Evolutionary conservation across 495 filamentous ascomycete species (phyloP), one percentile per base, ranked within the genome.

Genomic region (Evernia prunastri): DNA sequence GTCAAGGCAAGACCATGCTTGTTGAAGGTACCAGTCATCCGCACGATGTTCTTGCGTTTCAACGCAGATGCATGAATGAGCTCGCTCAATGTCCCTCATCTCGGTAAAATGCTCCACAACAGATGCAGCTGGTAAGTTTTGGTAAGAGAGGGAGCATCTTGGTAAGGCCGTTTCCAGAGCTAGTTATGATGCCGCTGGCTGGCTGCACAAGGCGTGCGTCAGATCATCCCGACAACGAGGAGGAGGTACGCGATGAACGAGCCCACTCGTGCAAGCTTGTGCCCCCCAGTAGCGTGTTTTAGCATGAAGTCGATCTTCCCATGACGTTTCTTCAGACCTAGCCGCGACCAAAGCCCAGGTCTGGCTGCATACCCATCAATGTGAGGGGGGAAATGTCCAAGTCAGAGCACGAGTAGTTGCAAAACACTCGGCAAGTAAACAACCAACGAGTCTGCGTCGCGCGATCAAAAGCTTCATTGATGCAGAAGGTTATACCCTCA

Each of bases 341-440:
- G 49, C 49, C 49, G 31, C 49, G 12, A 53, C 25, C 27, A 53
- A 25, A 53, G 15, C 27, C 31, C 49, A n/a, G 49, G 49, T 4
- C 18, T 53, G 27, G 25, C 49, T 53, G 49, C 49, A 53, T 53
- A 31, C 31, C 49, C 49, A 53, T 53, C 49, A 18, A 53, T 31
- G 27, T 53, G 25, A 18, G 17, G 12, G 49, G 12, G 31, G 25
- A 53, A 31, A 31, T 31, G 6, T 17, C 49, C 49, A 53, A 31
- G 11, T 31, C 1, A 31, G 49, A 29, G 25, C 49, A 53, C 25
- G 13, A 53, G 49, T 53, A 53, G 27, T 53, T 53, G 27, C 31
- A 53, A 13, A 31, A 53, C 27, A 53, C 25, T 53, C 49, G 25
- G 8, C 49, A 4, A 31, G 27, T 53, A 18, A 27, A 31, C 17